Evolutionary conservation across 768 basidiomycete species (phyloP).

Genomic region (Mycena polygramma): DNA sequence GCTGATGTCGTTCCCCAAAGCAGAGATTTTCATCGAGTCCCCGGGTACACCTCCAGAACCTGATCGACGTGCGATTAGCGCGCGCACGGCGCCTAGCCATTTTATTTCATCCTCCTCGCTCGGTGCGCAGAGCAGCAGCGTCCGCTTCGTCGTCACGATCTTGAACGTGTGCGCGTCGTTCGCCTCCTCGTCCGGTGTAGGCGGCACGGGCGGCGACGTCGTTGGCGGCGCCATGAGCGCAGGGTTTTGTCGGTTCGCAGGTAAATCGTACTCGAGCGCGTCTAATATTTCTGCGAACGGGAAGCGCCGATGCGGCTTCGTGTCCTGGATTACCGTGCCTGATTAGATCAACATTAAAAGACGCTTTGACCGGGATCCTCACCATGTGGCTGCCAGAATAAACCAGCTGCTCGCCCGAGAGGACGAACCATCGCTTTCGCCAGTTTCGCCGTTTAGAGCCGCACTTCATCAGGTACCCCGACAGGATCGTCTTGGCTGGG

Average conservation of each 20-base stretch:
- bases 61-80: conserved; percentile 84
- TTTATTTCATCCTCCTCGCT: conserved; percentile 98
- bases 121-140: conserved; percentile 91
- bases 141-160: conserved; percentile 94
- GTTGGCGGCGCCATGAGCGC: conserved; percentile 48
- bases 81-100: conserved; percentile 96
- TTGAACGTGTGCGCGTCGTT: conserved; percentile 84
- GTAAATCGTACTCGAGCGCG: conserved; percentile 88
- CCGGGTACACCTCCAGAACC: conserved; percentile 66
- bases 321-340: conserved; percentile 71
- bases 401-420: conserved; percentile 88
- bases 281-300: conserved; percentile 89
- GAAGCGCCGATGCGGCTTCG: conserved; percentile 89
- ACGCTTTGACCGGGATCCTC: conserved; percentile 46
- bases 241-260: conserved; percentile 64
- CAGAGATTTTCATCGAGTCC: conserved; percentile 48
- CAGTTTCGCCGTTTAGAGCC: conserved; percentile 93
- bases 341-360: conserved; percentile 22
- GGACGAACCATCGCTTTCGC: conserved; percentile 97
- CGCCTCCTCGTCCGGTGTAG: conserved; percentile 53
- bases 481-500: conserved; percentile 83
- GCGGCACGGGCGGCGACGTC: conserved; percentile 14
- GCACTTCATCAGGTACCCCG: conserved; percentile 97
- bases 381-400: conserved; percentile 98
- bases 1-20: conserved; percentile 37